These are phyloP conservation scores for Dothideomycetes sp. DNA, from an alignment of 2,329 filamentous ascomycete genomes.

Conservation along the genomic window DNA sequence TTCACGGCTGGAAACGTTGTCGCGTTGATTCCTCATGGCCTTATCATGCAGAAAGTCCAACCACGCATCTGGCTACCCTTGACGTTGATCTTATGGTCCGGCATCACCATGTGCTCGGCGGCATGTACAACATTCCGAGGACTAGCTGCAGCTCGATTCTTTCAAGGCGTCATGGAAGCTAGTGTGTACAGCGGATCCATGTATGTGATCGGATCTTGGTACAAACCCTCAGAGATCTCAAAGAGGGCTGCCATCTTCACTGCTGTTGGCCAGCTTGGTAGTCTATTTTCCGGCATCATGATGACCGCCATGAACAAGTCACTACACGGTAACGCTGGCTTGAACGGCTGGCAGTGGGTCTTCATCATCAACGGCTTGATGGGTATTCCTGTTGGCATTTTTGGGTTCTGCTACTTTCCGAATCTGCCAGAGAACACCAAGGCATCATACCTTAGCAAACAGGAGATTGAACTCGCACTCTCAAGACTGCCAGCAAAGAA, in stretches of 20 bases:
- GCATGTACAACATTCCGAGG: neutral
- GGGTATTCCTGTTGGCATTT: slow-evolving; percentile 46
- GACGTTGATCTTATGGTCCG: slow-evolving; percentile 57
- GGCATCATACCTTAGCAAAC: slow-evolving; percentile 5
- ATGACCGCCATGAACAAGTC: slow-evolving; percentile 43
- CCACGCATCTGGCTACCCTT: slow-evolving; percentile 51
- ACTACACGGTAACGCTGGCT: slow-evolving; percentile 39
- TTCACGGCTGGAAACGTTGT: slow-evolving; percentile 35
- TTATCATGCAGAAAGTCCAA: slow-evolving; percentile 54
- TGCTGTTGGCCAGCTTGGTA: slow-evolving; percentile 49
- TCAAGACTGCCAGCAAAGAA: neutral
- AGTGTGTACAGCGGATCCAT: slow-evolving; percentile 37
- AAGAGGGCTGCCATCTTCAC: slow-evolving; percentile 55
- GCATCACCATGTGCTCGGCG: slow-evolving; percentile 52
- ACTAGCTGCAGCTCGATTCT: slow-evolving; percentile 29
- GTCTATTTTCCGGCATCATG: slow-evolving; percentile 54
- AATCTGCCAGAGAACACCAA: slow-evolving; percentile 35
- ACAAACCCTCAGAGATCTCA: slow-evolving; percentile 49
- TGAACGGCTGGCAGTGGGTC: slow-evolving; percentile 48
- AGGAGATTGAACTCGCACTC: neutral
- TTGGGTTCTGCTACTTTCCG: slow-evolving; percentile 47
- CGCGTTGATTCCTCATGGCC: slow-evolving; percentile 53
- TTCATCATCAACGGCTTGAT: slow-evolving; percentile 52
- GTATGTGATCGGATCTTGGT: slow-evolving; percentile 46
- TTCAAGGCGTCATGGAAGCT: slow-evolving; percentile 44